These are phyloP conservation scores for Aquilaria agallochum DNA, from an alignment of 441 rosid species.

Conservation along the genomic window DNA sequence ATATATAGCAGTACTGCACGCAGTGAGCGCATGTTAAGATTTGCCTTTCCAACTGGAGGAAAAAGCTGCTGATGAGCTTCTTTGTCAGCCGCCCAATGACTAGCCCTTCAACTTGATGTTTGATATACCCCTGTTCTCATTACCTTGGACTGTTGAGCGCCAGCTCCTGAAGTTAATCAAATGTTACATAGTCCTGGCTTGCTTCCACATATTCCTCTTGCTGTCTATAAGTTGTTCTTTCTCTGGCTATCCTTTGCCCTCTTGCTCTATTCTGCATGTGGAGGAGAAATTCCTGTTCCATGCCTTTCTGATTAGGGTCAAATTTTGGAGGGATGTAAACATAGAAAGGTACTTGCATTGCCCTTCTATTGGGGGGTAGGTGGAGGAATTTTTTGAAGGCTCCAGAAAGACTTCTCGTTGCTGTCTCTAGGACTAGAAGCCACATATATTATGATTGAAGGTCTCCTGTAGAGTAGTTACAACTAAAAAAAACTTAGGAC, in stretches of 20 bases:
- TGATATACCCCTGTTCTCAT: background rate
- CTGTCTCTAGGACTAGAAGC: background rate
- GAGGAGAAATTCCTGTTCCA: constrained; percentile 12
- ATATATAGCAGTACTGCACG: constrained; percentile 2
- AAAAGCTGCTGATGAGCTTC: constrained; percentile 18
- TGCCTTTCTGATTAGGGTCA: constrained; percentile 3
- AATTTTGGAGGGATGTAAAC: constrained; percentile 7
- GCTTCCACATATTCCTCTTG: background rate
- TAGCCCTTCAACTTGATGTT: constrained; percentile 8
- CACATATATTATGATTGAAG: too few relatives aligned
- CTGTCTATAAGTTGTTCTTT: background rate
- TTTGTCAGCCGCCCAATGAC: constrained; percentile 5
- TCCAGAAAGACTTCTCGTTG: background rate
- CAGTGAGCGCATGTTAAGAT: constrained; percentile 27
- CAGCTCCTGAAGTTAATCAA: background rate
- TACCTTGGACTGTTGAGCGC: constrained; percentile 5
- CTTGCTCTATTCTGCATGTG: background rate
- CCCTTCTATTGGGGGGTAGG: background rate
- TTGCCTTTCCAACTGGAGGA: constrained; percentile 16
- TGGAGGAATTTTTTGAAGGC: constrained; percentile 5
- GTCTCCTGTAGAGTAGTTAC: background rate
- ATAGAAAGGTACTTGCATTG: constrained; percentile 7
- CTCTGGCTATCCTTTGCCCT: background rate
- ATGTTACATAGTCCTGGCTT: background rate
- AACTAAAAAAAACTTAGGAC: background rate